Base-by-base conservation (phyloP, 805 yeast species). In the Zygosaccharomyces gambellarensis region DNA sequence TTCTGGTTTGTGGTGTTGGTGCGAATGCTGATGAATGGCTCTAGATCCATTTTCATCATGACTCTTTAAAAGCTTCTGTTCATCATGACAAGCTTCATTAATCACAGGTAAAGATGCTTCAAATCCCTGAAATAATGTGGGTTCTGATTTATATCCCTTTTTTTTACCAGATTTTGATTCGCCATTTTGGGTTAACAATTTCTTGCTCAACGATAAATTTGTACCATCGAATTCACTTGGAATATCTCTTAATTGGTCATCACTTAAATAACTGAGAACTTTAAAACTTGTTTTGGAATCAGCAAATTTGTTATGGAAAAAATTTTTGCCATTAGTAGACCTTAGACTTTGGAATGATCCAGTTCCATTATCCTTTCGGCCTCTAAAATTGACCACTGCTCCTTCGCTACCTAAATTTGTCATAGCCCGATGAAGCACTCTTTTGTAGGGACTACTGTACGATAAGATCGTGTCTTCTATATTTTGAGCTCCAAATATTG, bases 91-190 rank as follows among this genome's bases (percentile, higher is more conserved):
- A 38, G 71, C 72, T 50, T 74, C 78, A 52, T 77, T 71, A n/a
- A 77, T 67, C 14, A 77, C 77, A 1, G 81, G 81, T 31, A 76
- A 61, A 0, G 79, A 71, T 3, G 88, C 87, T 57, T 74, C 73
- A 60, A 85, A 83, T 1, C 90, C 90, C 64, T 85, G 90, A 58
- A 77, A 83, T 21, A 85, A 65, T 2, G 89, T 79, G 54, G 78
- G 79, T 8, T 62, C 58, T 14, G 60, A 27, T 43, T 42, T 61
- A 6, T 42, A 32, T 11, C 48, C 44, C 28, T 53, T 51, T 7
- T 50, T 46, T 25, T 51, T 45, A 11, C 42, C 36, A 19, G 31
- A 29, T 28, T 45, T 32, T 31, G 45, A 39, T 4, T 50, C 55
- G 8, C 53, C 60, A 30, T 47, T 46, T 32, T 55, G 54, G 4